These are phyloP conservation scores for Spiraea crenata DNA, from an alignment of 331 rosid species.

Conservation along the genomic window DNA sequence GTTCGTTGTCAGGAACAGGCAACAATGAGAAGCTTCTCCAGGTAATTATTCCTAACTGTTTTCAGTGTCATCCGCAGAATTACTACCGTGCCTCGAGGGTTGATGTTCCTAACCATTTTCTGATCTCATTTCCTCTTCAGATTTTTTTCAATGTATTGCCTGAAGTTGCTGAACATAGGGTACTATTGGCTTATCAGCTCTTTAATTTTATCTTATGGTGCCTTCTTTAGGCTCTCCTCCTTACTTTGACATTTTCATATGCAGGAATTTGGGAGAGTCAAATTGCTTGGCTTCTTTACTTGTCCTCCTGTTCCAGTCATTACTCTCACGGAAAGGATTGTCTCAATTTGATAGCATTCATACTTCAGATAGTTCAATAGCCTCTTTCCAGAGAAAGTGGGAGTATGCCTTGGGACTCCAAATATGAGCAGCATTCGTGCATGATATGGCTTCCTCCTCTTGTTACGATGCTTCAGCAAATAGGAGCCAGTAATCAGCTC, in stretches of 20 bases:
- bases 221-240: background rate
- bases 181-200: conserved; percentile 20
- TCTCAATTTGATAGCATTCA: conserved; percentile 23
- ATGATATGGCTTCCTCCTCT: conserved; percentile 85
- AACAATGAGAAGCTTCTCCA: conserved; percentile 58
- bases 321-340: conserved; percentile 58
- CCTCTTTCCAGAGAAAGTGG: conserved; percentile 59
- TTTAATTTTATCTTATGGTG: background rate
- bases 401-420: conserved; percentile 72
- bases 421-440: conserved; percentile 68
- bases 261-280: conserved; percentile 81
- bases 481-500: conserved; percentile 28
- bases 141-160: conserved; percentile 68
- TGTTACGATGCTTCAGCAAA: conserved; percentile 47
- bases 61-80: conserved; percentile 8
- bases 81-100: background rate
- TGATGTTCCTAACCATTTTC: conserved; percentile 16
- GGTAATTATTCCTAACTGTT: conserved; percentile 44
- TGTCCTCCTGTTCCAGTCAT: conserved; percentile 61
- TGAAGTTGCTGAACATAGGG: conserved; percentile 82
- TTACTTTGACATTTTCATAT: conserved; percentile 22
- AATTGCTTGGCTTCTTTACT: conserved; percentile 78
- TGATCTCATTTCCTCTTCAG: conserved; percentile 40
- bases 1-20: conserved; percentile 72
- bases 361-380: conserved; percentile 39